Evolutionary conservation across 2,329 filamentous ascomycete genomes (phyloP).

Genomic region (Myriosclerotinia scirpicola): DNA sequence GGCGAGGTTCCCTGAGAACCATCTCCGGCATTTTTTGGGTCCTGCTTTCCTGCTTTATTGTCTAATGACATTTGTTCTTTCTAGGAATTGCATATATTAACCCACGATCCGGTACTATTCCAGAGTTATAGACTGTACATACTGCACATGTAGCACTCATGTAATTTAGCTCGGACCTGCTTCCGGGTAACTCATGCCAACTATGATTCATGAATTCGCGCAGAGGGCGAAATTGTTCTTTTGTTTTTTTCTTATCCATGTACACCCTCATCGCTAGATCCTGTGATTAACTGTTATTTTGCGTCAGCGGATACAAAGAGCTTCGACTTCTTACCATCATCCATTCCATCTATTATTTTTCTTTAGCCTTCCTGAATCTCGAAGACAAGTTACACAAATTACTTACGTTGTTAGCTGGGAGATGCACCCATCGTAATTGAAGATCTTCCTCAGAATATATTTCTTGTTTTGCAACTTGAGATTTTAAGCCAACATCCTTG

Average conservation of each 20-base stretch:
- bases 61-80: background rate
- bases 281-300: background rate
- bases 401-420: conserved; percentile 1
- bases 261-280: background rate
- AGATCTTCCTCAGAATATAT: background rate
- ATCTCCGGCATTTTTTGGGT: background rate
- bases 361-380: background rate
- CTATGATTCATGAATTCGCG: background rate
- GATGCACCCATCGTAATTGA: background rate
- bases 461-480: background rate
- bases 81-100: background rate
- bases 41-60: background rate
- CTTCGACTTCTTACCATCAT: background rate
- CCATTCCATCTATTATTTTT: background rate
- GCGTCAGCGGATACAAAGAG: background rate
- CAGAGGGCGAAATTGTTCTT: background rate
- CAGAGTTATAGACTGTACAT: background rate
- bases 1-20: background rate
- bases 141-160: background rate
- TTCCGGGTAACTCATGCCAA: background rate
- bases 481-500: background rate
- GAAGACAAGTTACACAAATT: background rate
- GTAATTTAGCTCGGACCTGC: background rate
- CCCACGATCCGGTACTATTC: background rate
- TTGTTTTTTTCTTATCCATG: background rate